phyloP scores from a whole-genome alignment of 2,329 filamentous ascomycete species.

The Lachnellula hyalina region DNA sequence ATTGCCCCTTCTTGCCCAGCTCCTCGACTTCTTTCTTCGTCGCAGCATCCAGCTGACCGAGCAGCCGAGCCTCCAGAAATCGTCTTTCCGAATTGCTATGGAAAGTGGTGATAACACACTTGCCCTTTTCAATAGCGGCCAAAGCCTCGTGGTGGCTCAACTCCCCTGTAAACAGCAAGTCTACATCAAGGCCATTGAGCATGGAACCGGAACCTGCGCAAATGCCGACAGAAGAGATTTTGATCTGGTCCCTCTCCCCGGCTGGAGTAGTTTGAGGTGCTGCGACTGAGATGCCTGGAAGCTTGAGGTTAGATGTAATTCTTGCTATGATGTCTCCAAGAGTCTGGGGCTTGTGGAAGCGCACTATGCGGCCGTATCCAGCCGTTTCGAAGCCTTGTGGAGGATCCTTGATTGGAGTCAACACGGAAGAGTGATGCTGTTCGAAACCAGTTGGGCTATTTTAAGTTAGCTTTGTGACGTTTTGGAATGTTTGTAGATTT shows the following conservation, averaged over 20 bases:
- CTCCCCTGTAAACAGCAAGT: slow-evolving; percentile 86
- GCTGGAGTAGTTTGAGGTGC: slow-evolving; percentile 25
- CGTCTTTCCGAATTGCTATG: slow-evolving; percentile 90
- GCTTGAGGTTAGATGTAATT: slow-evolving; percentile 20
- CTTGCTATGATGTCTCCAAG: slow-evolving; percentile 22
- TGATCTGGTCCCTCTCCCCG: slow-evolving; percentile 21
- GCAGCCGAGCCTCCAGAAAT: slow-evolving; percentile 54
- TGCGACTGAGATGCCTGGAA: slow-evolving; percentile 24
- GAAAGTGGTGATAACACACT: slow-evolving; percentile 77
- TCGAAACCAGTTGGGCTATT: neutral
- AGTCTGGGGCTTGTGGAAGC: slow-evolving; percentile 21
- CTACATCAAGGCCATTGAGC: slow-evolving; percentile 63
- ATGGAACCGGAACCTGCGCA: slow-evolving; percentile 87
- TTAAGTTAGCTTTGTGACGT: no score
- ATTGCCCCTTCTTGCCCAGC: slow-evolving; percentile 4
- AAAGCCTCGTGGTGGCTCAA: slow-evolving; percentile 90
- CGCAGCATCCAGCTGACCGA: neutral
- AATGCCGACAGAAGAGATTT: slow-evolving; percentile 68
- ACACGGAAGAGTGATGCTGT: slow-evolving; percentile 18
- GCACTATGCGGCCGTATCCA: slow-evolving; percentile 31
- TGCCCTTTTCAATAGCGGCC: slow-evolving; percentile 76
- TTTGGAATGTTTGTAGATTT: no score
- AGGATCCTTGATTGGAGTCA: slow-evolving; percentile 24
- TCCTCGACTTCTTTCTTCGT: slow-evolving; percentile 34
- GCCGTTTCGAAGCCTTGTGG: slow-evolving; percentile 24